Evolutionary conservation across 2,329 filamentous ascomycete species (phyloP), one percentile per base, ranked within the genome.

Genomic region (Aspergillus piperis): DNA sequence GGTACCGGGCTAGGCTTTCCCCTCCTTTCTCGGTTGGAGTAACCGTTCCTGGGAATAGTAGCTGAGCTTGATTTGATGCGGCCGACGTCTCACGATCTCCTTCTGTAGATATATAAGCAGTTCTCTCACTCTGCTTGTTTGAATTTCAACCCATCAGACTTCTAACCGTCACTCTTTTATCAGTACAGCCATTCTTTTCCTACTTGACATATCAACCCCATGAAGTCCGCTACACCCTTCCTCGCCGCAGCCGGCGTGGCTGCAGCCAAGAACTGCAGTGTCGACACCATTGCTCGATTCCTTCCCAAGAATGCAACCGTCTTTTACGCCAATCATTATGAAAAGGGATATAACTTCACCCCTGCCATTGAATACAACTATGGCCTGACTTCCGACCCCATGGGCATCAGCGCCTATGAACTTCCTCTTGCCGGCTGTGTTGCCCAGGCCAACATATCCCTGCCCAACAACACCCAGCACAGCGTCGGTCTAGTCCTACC

Each of bases 401-500:
- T 19, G 39, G 53, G 53, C 8, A 47, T 32, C n/a, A 47, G 30
- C 53, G 39, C 39, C 13, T 55, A 55, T 10, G 53, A 55, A 41
- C n/a, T 55, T 21, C 42, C 53, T 30, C 23, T 55, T 23, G 53
- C 41, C 3, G 42, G 53, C 25, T 55, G 53, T 42, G 39, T 55
- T 47, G 53, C 53, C n/a, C 53, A 55, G n/a, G 53, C 53, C 39
- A 55, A 55, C 25, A 55, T 55, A 41, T 32, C 53, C 39, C 11
- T 55, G 53, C 53, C 53, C 53, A 55, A 55, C 53, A 55, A 55
- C 41, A 55, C 53, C 39, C 53, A 55, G 39, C 53, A 55, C 39
- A 55, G 53, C 23, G 53, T 55, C 8, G 53, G 53, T 11, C 21
- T 55, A 10, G 53, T 47, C 4, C 39, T 55, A 2, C 53, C 53